These are phyloP conservation scores for Ogataea siamensis DNA, from an alignment of 805 yeast genomes.

Conservation along the genomic window DNA sequence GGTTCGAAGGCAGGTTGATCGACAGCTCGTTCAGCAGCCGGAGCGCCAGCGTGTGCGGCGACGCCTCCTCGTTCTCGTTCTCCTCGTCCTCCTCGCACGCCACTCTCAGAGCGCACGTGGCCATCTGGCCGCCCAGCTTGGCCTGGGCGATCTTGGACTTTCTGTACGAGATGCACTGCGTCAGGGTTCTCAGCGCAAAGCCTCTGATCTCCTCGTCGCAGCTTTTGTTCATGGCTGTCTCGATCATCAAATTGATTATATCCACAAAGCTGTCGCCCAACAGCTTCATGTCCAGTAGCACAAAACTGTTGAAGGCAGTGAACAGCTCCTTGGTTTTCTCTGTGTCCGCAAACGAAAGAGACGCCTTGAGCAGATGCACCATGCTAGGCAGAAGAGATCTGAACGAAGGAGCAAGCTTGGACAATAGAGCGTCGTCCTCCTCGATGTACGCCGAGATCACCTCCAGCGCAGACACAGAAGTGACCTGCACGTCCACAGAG, in stretches of 20 bases:
- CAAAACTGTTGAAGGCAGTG: constrained; percentile 78
- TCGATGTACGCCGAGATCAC: constrained; percentile 66
- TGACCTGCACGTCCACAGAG: constrained; percentile 73
- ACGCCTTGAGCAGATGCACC: constrained; percentile 76
- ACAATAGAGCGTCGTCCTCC: constrained; percentile 48
- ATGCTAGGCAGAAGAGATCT: constrained; percentile 70
- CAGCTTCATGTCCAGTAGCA: constrained; percentile 72
- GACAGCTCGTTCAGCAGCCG: constrained; percentile 78
- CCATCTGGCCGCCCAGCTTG: constrained; percentile 80
- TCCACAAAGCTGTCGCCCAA: constrained; percentile 72
- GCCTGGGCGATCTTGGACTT: constrained; percentile 75
- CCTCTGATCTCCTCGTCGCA: constrained; percentile 80
- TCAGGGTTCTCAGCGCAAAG: constrained; percentile 80
- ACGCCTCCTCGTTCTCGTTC: constrained; percentile 88
- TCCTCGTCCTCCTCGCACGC: constrained; percentile 85
- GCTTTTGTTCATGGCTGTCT: constrained; percentile 63
- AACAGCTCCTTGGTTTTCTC: constrained; percentile 73
- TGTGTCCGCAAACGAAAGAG: constrained; percentile 66
- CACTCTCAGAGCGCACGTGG: constrained; percentile 69
- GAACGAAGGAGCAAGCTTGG: constrained; percentile 47
- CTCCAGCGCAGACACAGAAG: constrained; percentile 79
- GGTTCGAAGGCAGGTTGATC: constrained; percentile 86
- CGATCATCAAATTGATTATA: constrained; percentile 70
- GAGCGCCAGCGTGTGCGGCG: constrained; percentile 74
- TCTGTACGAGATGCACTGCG: constrained; percentile 74